Evolutionary conservation across 495 filamentous ascomycete species (phyloP).

Genomic region (Aspergillus nanangensis): DNA sequence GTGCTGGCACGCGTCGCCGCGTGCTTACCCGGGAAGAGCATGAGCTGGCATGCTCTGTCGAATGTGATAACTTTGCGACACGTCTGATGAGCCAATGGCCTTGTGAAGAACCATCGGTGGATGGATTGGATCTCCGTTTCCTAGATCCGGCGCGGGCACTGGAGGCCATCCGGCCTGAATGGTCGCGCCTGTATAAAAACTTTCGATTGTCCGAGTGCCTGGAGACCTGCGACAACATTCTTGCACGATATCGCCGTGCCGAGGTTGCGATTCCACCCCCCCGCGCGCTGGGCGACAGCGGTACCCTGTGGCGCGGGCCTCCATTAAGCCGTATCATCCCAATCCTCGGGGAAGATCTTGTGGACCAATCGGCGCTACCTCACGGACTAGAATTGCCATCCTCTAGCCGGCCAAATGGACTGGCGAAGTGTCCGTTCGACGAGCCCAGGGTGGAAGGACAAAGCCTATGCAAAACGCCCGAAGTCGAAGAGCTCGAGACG

Average conservation of each 20-base stretch:
- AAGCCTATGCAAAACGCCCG: background rate
- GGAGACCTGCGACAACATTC: conserved; percentile 14
- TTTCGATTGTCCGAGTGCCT: conserved; percentile 39
- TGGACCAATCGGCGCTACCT: conserved; percentile 7
- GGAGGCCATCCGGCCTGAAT: conserved; percentile 39
- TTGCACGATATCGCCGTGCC: conserved; percentile 2
- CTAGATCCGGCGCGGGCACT: conserved; percentile 32
- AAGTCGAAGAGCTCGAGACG: conserved; percentile 22
- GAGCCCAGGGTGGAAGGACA: too few species aligned
- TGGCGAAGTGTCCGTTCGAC: background rate
- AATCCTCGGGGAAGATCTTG: conserved; percentile 9
- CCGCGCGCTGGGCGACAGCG: background rate
- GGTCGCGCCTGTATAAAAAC: conserved; percentile 44
- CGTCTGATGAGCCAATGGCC: conserved; percentile 36
- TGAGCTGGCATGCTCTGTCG: conserved; percentile 18
- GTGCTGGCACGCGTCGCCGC: background rate
- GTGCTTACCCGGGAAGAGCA: conserved; percentile 15
- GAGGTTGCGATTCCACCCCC: background rate
- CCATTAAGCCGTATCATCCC: too few species aligned
- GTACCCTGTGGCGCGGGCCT: too few species aligned
- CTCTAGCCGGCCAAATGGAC: background rate
- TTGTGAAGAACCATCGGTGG: conserved; percentile 19
- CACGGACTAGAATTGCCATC: background rate
- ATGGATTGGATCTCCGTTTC: conserved; percentile 13
- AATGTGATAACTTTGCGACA: conserved; percentile 21